Percentiles rank a stretch among this genome's conserved stretches.
phyloP scores from a whole-genome alignment of 2,329 filamentous ascomycete species.

The Phoma sp. region DNA sequence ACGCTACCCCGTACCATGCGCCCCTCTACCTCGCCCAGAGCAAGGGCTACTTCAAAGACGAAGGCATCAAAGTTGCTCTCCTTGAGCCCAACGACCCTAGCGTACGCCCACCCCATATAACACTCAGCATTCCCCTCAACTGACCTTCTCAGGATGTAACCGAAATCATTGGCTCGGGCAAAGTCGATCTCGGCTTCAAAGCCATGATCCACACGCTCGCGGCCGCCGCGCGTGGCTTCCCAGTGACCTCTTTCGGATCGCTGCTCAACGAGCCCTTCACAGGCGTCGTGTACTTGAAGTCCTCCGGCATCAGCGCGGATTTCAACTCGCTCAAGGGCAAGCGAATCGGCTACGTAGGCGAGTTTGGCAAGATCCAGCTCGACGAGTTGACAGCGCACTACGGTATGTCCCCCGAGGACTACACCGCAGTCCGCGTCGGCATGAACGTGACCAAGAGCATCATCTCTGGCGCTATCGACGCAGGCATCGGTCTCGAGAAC shows the following conservation, averaged over 20 bases:
- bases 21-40: conserved; percentile 78
- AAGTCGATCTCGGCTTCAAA: conserved; percentile 80
- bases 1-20: conserved; percentile 81
- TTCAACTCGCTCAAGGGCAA: conserved; percentile 78
- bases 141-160: conserved; percentile 67
- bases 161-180: conserved; percentile 77
- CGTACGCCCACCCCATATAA: conserved; percentile 42
- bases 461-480: conserved; percentile 73
- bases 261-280: conserved; percentile 82
- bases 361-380: conserved; percentile 83
- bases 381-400: conserved; percentile 81
- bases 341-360: conserved; percentile 78
- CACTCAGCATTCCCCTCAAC: conserved; percentile 6
- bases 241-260: conserved; percentile 73
- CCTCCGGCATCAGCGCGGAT: conserved; percentile 74
- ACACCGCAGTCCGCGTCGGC: conserved; percentile 77
- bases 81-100: conserved; percentile 81
- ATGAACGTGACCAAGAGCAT: conserved; percentile 84
- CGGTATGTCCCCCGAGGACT: conserved; percentile 73
- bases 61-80: conserved; percentile 77
- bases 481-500: conserved; percentile 78
- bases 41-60: conserved; percentile 75
- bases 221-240: conserved; percentile 76
- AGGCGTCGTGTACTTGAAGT: conserved; percentile 77
- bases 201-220: conserved; percentile 84